These are phyloP conservation scores for Suillus hirtellus DNA, from an alignment of 768 basidiomycete genomes.

Conservation along the genomic window DNA sequence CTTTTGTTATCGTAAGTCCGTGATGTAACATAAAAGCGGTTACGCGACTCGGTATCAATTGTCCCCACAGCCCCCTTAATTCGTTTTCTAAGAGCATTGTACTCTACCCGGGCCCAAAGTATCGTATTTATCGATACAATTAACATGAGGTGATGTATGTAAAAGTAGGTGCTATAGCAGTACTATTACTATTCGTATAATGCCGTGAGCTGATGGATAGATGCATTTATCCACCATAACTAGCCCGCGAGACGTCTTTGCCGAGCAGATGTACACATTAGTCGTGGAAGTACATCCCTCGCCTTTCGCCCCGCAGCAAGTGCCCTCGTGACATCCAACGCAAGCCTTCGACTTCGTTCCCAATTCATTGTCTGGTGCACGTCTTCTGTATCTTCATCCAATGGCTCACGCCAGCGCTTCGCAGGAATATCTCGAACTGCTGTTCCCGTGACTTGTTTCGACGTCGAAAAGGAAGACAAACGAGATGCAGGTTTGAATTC, in stretches of 20 bases:
- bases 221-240: not conserved
- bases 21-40: too few relatives aligned
- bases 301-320: conserved; percentile 21
- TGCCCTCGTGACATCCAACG: conserved; percentile 23
- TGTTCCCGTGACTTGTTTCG: not conserved
- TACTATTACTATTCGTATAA: not conserved
- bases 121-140: not conserved
- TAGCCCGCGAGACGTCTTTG: not conserved
- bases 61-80: too few relatives aligned
- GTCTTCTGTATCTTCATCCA: not conserved
- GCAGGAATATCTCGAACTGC: not conserved
- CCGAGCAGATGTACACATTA: conserved; percentile 18
- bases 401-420: not conserved
- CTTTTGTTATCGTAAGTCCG: too few relatives aligned
- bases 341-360: conserved; percentile 28
- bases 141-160: not conserved
- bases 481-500: not conserved
- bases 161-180: not conserved
- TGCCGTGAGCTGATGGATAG: not conserved
- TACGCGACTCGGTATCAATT: too few relatives aligned
- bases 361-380: conserved; percentile 21
- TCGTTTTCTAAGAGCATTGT: too few relatives aligned
- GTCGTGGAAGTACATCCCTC: conserved; percentile 28
- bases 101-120: too few relatives aligned
- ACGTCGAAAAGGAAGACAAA: not conserved